Percentiles rank a stretch among this genome's conserved stretches.
Conservation (phyloP, 495 filamentous ascomycete species). For the Hamigera avellanea region DNA sequence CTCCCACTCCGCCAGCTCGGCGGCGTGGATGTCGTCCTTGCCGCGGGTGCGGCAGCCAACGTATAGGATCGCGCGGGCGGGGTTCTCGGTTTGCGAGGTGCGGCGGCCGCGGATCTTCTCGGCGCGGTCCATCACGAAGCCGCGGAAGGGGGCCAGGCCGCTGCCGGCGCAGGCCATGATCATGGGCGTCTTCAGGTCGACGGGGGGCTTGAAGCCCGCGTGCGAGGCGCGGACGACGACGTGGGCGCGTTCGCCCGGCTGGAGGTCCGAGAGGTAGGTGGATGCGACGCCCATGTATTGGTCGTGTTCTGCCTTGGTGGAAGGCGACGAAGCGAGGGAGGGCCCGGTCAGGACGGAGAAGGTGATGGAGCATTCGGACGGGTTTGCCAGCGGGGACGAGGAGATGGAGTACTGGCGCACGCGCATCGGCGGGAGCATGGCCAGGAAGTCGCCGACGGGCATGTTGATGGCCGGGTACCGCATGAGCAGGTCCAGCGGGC, state of each 20-base stretch:
- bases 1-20: constrained; percentile 49
- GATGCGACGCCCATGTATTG: constrained; percentile 48
- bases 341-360: constrained; percentile 51
- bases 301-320: constrained; percentile 19
- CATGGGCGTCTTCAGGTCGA: constrained; percentile 48
- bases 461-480: constrained; percentile 42
- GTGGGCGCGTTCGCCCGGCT: constrained; percentile 47
- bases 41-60: constrained; percentile 49
- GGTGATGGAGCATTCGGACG: constrained; percentile 49
- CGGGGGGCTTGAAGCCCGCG: constrained; percentile 55
- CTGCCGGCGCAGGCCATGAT: constrained; percentile 49
- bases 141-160: constrained; percentile 58
- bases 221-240: constrained; percentile 46
- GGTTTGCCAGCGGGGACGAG: constrained; percentile 54
- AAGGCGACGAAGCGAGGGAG: constrained; percentile 25
- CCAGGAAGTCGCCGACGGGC: constrained; percentile 50
- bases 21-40: constrained; percentile 47
- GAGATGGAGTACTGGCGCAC: constrained; percentile 72
- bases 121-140: constrained; percentile 58
- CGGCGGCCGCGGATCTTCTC: constrained; percentile 39
- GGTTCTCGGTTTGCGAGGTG: constrained; percentile 11
- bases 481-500: constrained; percentile 54
- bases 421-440: constrained; percentile 62
- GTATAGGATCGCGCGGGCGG: constrained; percentile 52
- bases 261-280: constrained; percentile 44